Percentiles rank a stretch among this genome's conserved stretches.
phyloP scores from a whole-genome alignment of 345 rosid genomes.

The Noccaea caerulescens region DNA sequence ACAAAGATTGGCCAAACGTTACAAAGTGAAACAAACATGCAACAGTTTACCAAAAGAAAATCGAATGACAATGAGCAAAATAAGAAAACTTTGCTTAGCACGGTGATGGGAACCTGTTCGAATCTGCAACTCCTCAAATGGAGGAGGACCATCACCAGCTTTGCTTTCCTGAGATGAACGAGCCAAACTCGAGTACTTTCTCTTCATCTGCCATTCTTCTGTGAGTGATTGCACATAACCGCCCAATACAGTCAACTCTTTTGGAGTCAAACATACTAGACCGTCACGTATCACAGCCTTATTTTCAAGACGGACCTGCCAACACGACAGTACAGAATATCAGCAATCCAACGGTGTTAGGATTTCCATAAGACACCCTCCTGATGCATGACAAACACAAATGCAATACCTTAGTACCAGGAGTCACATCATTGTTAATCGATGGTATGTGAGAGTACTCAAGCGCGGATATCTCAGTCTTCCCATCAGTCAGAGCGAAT shows the following conservation, averaged over 20 bases:
- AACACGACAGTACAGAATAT: conserved; percentile 18
- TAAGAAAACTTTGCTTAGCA: conserved; percentile 29
- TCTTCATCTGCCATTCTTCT: conserved; percentile 93
- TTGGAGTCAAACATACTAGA: conserved; percentile 71
- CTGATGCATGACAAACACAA: conserved; percentile 9
- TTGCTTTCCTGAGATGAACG: conserved; percentile 64
- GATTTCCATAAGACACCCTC: not conserved
- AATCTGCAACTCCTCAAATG: conserved; percentile 80
- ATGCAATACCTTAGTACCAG: conserved; percentile 79
- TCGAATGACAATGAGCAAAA: not conserved
- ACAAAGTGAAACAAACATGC: not conserved
- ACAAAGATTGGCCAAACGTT: not conserved
- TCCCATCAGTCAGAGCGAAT: conserved; percentile 73
- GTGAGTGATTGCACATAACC: conserved; percentile 78
- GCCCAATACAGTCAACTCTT: conserved; percentile 66
- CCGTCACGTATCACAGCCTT: conserved; percentile 64
- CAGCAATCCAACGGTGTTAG: not conserved
- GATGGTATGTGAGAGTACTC: conserved; percentile 69
- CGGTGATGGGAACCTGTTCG: conserved; percentile 44
- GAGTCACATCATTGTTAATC: conserved; percentile 63
- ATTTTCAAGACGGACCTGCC: conserved; percentile 81
- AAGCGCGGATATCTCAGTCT: conserved; percentile 65
- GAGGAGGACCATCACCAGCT: conserved; percentile 74
- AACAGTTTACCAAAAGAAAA: not conserved
- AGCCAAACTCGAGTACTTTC: conserved; percentile 62